These are phyloP conservation scores for Diaporthe ampelina DNA, from an alignment of 2,329 filamentous ascomycete genomes.

Conservation along the genomic window DNA sequence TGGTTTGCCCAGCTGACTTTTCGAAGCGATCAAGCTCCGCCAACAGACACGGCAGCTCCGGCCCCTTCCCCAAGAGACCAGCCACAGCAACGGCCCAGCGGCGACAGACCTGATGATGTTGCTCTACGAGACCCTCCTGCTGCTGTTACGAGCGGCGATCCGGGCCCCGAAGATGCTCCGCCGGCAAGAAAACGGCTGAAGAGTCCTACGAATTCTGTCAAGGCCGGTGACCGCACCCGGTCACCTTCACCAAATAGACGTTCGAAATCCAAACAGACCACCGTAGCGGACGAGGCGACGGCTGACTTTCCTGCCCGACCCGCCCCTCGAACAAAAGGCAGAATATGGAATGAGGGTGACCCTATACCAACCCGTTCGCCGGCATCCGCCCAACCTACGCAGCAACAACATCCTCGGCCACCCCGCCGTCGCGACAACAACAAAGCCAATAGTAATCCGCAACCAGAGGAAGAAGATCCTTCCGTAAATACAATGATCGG, in stretches of 20 bases:
- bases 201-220: constrained; percentile 12
- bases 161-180: neutral
- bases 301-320: constrained; percentile 34
- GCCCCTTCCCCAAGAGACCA: neutral
- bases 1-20: neutral
- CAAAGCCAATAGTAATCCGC: neutral
- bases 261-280: neutral
- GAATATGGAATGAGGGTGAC: constrained; percentile 36
- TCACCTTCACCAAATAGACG: constrained; percentile 21
- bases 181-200: constrained; percentile 33
- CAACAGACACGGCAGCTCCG: neutral
- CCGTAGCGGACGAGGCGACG: neutral
- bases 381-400: constrained; percentile 4
- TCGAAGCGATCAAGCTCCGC: neutral
- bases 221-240: constrained; percentile 15
- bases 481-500: constrained; percentile 44
- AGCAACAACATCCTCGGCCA: neutral
- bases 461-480: constrained; percentile 41
- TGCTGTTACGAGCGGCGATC: neutral
- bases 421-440: neutral
- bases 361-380: constrained; percentile 5
- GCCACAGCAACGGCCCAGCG: neutral
- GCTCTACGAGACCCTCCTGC: neutral
- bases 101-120: neutral
- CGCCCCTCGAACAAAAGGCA: constrained; percentile 6